These are phyloP conservation scores for Ogataea nonfermentans DNA, from an alignment of 805 yeast genomes.

Conservation along the genomic window DNA sequence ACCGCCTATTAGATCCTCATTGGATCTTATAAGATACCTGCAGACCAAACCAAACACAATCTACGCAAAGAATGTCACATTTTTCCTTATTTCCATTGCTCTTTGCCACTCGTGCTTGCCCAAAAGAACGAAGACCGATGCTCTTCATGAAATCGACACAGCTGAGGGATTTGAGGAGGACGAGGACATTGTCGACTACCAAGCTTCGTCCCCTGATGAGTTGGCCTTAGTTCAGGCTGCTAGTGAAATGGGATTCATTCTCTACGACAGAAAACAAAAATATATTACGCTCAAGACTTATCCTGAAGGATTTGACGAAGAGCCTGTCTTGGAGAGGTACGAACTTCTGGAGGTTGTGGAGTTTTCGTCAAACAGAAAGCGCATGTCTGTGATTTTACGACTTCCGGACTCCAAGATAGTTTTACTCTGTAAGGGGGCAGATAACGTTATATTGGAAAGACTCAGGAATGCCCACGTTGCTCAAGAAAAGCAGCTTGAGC, in stretches of 20 bases:
- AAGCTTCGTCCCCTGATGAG: constrained; percentile 96
- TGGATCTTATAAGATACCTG: constrained; percentile 64
- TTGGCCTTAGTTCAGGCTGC: constrained; percentile 93
- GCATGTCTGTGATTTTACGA: constrained; percentile 86
- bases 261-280: constrained; percentile 63
- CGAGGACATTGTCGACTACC: constrained; percentile 66
- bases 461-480: constrained; percentile 61
- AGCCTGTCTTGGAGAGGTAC: constrained; percentile 65
- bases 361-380: constrained; percentile 81
- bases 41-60: constrained; percentile 68
- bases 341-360: constrained; percentile 79
- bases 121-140: constrained; percentile 37
- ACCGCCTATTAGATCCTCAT: constrained; percentile 50
- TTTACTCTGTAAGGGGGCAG: constrained; percentile 93
- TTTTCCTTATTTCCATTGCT: constrained; percentile 79
- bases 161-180: constrained; percentile 25
- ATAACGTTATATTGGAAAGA: constrained; percentile 79
- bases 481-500: constrained; percentile 58
- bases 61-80: constrained; percentile 70
- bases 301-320: constrained; percentile 73
- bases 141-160: constrained; percentile 12
- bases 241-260: constrained; percentile 89
- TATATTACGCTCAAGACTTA: constrained; percentile 67
- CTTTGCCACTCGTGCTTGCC: constrained; percentile 91
- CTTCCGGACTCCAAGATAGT: constrained; percentile 77